Percentiles rank a stretch among this genome's conserved stretches.
Conservation (phyloP, 306 rosid genomes). For the Ziziphus jujuba region DNA sequence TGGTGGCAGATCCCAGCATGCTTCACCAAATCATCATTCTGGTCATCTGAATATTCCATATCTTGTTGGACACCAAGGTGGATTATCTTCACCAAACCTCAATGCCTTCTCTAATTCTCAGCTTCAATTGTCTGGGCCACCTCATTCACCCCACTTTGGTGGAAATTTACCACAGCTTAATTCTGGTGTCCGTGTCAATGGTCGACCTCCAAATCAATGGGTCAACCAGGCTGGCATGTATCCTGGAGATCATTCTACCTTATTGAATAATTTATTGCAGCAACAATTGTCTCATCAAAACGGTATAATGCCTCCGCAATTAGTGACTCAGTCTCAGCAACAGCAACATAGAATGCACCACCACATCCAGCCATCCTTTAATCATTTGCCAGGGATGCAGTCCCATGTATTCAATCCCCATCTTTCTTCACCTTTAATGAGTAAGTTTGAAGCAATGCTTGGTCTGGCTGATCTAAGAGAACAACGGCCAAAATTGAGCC, state of each 20-base stretch:
- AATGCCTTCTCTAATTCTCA: slow-evolving; percentile 51
- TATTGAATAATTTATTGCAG: slow-evolving; percentile 46
- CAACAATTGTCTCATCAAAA: slow-evolving; percentile 59
- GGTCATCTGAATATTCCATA: slow-evolving; percentile 52
- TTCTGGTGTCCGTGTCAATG: slow-evolving; percentile 39
- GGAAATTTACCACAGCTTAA: slow-evolving; percentile 53
- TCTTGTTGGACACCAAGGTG: slow-evolving; percentile 45
- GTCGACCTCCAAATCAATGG: slow-evolving; percentile 54
- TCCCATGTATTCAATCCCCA: slow-evolving; percentile 50
- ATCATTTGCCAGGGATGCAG: slow-evolving; percentile 49
- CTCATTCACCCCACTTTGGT: slow-evolving; percentile 51
- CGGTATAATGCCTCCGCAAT: slow-evolving; percentile 52
- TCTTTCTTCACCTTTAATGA: slow-evolving; percentile 56
- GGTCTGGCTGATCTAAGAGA: slow-evolving; percentile 79
- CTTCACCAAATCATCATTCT: slow-evolving; percentile 55
- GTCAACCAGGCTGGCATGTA: slow-evolving; percentile 42
- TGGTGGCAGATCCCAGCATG: slow-evolving; percentile 47
- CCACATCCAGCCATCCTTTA: slow-evolving; percentile 50
- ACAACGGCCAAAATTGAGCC: slow-evolving; percentile 66
- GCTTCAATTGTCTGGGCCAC: slow-evolving; percentile 47
- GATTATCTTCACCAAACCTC: slow-evolving; percentile 46
- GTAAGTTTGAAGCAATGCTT: slow-evolving; percentile 74
- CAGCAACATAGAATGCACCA: slow-evolving; percentile 57
- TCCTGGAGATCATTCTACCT: slow-evolving; percentile 55
- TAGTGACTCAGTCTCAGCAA: slow-evolving; percentile 55